phyloP scores from a whole-genome alignment of 495 filamentous ascomycete genomes.

The Filosporella fistucella region DNA sequence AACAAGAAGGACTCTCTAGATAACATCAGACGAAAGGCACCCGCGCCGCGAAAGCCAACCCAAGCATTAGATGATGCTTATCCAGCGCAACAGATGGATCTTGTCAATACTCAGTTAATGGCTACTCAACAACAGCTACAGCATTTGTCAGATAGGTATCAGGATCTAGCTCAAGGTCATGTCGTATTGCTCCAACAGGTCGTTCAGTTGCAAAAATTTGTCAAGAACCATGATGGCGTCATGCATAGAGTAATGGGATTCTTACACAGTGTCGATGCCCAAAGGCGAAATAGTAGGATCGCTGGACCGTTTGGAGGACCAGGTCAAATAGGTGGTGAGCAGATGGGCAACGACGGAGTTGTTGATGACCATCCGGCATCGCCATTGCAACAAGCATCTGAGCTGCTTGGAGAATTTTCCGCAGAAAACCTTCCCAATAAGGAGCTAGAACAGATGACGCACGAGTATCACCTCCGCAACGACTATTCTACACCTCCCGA shows the following conservation, averaged over 20 bases:
- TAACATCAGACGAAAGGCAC: conserved; percentile 94
- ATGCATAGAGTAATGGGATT: conserved; percentile 73
- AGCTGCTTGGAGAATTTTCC: conserved; percentile 76
- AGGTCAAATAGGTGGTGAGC: conserved; percentile 15
- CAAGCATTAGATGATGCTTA: conserved; percentile 64
- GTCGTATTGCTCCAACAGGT: conserved; percentile 84
- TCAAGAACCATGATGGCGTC: conserved; percentile 54
- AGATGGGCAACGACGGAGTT: conserved; percentile 13
- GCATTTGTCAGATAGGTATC: conserved; percentile 76
- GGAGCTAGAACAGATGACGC: conserved; percentile 70
- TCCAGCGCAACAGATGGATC: conserved; percentile 82
- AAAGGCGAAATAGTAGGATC: conserved; percentile 57
- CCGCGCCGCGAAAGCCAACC: conserved; percentile 77
- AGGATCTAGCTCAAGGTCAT: conserved; percentile 80
- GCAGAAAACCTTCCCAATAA: conserved; percentile 74
- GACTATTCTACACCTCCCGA: conserved; percentile 34
- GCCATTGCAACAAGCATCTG: conserved; percentile 83
- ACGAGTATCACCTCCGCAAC: conserved; percentile 60
- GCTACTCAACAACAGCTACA: conserved; percentile 92
- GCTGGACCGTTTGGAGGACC: conserved; percentile 41
- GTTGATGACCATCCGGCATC: conserved; percentile 70
- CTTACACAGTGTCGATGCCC: conserved; percentile 59
- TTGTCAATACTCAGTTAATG: conserved; percentile 80
- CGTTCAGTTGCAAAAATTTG: conserved; percentile 81
- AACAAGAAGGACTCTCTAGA: conserved; percentile 96